Conservation (phyloP, 2,329 filamentous ascomycete species). For the Fusarium begoniae region DNA sequence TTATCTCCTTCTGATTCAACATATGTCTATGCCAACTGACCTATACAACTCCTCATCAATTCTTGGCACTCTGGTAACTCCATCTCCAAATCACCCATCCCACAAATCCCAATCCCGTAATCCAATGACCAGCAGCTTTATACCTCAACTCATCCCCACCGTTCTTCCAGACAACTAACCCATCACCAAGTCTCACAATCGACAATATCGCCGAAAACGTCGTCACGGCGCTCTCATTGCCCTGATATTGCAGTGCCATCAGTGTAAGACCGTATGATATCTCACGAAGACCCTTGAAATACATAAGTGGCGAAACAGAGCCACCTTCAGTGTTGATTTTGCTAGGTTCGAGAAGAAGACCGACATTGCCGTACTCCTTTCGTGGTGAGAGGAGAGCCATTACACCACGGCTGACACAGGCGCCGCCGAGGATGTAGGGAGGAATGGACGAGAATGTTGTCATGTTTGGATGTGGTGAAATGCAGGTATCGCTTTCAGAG, state of each 20-base stretch:
- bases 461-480: not conserved
- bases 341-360: slow-evolving; percentile 34
- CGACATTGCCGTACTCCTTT: slow-evolving; percentile 39
- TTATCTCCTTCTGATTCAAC: rapidly evolving
- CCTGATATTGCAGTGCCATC: slow-evolving; percentile 43
- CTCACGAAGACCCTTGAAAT: slow-evolving; percentile 49
- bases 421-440: slow-evolving; percentile 35
- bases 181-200: slow-evolving; percentile 46
- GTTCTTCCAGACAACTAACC: slow-evolving; percentile 45
- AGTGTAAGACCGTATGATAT: slow-evolving; percentile 45
- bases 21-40: no score
- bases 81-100: slow-evolving; percentile 42
- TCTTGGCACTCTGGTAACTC: not conserved
- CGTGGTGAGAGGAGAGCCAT: slow-evolving; percentile 38
- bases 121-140: slow-evolving; percentile 42
- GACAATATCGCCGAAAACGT: slow-evolving; percentile 43
- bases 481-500: not conserved
- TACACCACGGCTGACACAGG: slow-evolving; percentile 38
- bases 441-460: slow-evolving; percentile 38
- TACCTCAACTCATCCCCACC: slow-evolving; percentile 39
- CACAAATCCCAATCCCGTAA: slow-evolving; percentile 37
- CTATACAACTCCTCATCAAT: not conserved
- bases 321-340: not conserved
- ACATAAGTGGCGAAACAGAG: slow-evolving; percentile 46
- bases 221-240: slow-evolving; percentile 43